Conservation (phyloP, 352 stramenopile genomes). For the Globisporangium yorkense region DNA sequence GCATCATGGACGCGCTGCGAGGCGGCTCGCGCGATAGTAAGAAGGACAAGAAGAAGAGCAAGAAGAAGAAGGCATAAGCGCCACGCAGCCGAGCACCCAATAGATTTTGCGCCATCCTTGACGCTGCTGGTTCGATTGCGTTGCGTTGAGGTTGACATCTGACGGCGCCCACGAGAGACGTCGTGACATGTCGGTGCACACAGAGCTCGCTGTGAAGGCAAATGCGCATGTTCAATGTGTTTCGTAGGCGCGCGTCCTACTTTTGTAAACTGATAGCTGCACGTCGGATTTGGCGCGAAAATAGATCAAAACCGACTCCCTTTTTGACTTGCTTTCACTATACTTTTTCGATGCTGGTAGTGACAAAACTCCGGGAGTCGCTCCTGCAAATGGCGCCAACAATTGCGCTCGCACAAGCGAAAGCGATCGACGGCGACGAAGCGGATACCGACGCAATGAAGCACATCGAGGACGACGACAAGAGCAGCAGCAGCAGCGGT, state of each 20-base stretch:
- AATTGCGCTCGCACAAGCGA: slow-evolving; percentile 3
- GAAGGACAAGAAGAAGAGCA: slow-evolving; percentile 21
- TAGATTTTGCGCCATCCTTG: background rate
- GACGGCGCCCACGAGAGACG: no score
- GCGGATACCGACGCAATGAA: slow-evolving; percentile 4
- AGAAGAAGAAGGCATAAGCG: slow-evolving; percentile 16
- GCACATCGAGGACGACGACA: slow-evolving; percentile 26
- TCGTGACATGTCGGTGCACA: no score
- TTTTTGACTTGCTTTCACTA: background rate
- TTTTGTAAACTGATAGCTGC: background rate
- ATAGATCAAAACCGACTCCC: background rate
- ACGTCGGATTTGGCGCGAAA: background rate
- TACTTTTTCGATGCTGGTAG: background rate
- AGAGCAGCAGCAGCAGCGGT: slow-evolving; percentile 19
- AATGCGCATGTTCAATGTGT: no score
- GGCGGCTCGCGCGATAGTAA: slow-evolving; percentile 37
- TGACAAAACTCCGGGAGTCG: background rate
- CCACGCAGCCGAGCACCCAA: background rate
- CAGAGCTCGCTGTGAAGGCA: background rate
- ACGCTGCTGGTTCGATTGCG: background rate
- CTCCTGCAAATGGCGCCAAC: background rate
- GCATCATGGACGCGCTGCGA: slow-evolving; percentile 67
- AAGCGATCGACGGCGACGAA: slow-evolving; percentile 2
- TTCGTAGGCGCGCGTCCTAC: background rate
- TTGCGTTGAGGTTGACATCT: no score